Percentiles rank a stretch among this genome's conserved stretches.
phyloP scores from a whole-genome alignment of 805 yeast genomes.

The Ogataea populi-albae region DNA sequence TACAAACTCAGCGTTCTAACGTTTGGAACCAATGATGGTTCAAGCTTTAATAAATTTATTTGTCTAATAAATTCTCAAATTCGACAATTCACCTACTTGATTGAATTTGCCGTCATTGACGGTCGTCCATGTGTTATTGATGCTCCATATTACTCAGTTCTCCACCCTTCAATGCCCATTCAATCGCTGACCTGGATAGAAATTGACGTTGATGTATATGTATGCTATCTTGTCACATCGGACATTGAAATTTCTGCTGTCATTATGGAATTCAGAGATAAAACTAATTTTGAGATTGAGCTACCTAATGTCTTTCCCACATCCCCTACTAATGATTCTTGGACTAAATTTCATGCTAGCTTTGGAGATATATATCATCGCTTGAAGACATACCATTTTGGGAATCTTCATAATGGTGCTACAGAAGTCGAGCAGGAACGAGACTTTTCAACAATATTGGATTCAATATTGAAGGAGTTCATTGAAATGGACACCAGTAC shows the following conservation, averaged over 20 bases:
- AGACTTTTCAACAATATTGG: too few species aligned
- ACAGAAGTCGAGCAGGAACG: too few species aligned
- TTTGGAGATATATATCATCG: too few species aligned
- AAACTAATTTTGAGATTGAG: slow-evolving; percentile 21
- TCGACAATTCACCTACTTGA: slow-evolving; percentile 26
- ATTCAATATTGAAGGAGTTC: too few species aligned
- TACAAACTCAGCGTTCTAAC: slow-evolving; percentile 37
- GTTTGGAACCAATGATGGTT: slow-evolving; percentile 1
- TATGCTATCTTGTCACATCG: slow-evolving; percentile 16
- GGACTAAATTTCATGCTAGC: too few species aligned
- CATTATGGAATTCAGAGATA: slow-evolving; percentile 2
- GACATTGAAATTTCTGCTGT: slow-evolving; percentile 23
- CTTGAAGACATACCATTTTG: too few species aligned
- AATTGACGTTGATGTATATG: slow-evolving; percentile 2
- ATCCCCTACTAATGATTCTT: too few species aligned
- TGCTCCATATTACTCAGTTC: slow-evolving; percentile 24
- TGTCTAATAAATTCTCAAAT: slow-evolving; percentile 32
- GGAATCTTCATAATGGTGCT: too few species aligned
- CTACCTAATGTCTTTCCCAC: too few species aligned
- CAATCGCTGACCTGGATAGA: slow-evolving; percentile 14
- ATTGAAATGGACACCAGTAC: too few species aligned
- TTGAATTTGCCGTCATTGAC: slow-evolving; percentile 29
- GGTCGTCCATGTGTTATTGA: slow-evolving; percentile 18
- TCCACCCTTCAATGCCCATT: slow-evolving; percentile 21
- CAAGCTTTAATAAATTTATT: slow-evolving; percentile 6